These are phyloP conservation scores for Epichloe aotearoae DNA, from an alignment of 2,329 filamentous ascomycete species.

Conservation along the genomic window DNA sequence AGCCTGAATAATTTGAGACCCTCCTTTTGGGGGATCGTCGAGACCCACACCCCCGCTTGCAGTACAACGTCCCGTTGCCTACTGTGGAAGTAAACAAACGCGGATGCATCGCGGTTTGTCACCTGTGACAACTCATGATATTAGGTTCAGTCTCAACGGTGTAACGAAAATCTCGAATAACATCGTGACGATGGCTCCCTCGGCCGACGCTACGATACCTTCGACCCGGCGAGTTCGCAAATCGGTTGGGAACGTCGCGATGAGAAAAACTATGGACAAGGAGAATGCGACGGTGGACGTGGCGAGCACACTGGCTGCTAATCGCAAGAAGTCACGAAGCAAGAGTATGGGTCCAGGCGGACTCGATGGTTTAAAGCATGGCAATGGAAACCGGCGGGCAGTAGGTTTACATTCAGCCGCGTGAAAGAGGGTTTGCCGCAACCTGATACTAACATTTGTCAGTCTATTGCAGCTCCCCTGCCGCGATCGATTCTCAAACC, in stretches of 20 bases:
- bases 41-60: slow-evolving; percentile 1
- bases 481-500: slow-evolving; percentile 70
- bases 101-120: slow-evolving; percentile 16
- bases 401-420: slow-evolving; percentile 32
- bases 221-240: slow-evolving; percentile 50
- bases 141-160: slow-evolving; percentile 1
- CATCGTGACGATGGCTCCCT: slow-evolving; percentile 17
- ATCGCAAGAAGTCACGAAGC: slow-evolving; percentile 64
- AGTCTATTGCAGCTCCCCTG: slow-evolving; percentile 43
- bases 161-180: slow-evolving; percentile 11
- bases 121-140: background rate
- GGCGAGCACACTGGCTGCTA: slow-evolving; percentile 36
- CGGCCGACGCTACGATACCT: slow-evolving; percentile 35
- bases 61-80: slow-evolving; percentile 7
- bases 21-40: background rate
- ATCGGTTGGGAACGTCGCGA: slow-evolving; percentile 50
- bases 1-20: background rate
- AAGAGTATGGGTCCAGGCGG: slow-evolving; percentile 94
- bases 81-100: slow-evolving; percentile 26
- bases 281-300: slow-evolving; percentile 66
- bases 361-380: slow-evolving; percentile 65
- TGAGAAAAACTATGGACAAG: slow-evolving; percentile 47
- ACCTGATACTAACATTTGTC: background rate
- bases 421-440: background rate
- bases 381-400: slow-evolving; percentile 65